phyloP scores from a whole-genome alignment of 2,329 filamentous ascomycete genomes.

The Cladophialophora bantiana region DNA sequence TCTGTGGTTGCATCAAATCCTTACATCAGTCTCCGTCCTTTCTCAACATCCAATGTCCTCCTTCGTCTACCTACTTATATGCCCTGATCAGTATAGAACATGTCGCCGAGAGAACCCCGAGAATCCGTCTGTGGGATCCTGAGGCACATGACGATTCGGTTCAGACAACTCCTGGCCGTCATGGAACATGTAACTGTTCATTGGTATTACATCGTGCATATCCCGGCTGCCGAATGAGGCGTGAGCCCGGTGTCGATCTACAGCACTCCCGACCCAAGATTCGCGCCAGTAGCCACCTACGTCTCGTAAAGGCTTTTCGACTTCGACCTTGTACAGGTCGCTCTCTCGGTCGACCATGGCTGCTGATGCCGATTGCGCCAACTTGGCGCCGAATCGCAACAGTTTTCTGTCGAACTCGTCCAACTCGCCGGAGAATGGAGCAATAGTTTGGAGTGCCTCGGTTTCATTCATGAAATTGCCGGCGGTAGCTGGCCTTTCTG shows the following conservation, averaged over 20 bases:
- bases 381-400: background rate
- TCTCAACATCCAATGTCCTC: background rate
- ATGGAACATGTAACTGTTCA: background rate
- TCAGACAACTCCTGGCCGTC: background rate
- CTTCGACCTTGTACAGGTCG: background rate
- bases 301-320: background rate
- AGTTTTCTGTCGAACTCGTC: slow-evolving; percentile 18
- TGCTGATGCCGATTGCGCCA: background rate
- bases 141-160: background rate
- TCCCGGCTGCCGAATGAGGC: background rate
- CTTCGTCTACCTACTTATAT: background rate
- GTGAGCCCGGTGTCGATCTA: background rate
- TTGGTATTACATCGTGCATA: background rate
- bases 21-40: background rate
- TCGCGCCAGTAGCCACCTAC: background rate
- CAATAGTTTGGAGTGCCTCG: background rate
- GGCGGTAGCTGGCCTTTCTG: background rate
- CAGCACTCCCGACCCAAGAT: background rate
- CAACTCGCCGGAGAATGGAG: background rate
- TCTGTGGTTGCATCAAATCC: background rate
- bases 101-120: slow-evolving; percentile 31
- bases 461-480: background rate
- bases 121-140: slow-evolving; percentile 18
- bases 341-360: background rate
- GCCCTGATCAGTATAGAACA: slow-evolving; percentile 26